phyloP scores from a whole-genome alignment of 352 stramenopile genomes.

The Phytophthora rubi region DNA sequence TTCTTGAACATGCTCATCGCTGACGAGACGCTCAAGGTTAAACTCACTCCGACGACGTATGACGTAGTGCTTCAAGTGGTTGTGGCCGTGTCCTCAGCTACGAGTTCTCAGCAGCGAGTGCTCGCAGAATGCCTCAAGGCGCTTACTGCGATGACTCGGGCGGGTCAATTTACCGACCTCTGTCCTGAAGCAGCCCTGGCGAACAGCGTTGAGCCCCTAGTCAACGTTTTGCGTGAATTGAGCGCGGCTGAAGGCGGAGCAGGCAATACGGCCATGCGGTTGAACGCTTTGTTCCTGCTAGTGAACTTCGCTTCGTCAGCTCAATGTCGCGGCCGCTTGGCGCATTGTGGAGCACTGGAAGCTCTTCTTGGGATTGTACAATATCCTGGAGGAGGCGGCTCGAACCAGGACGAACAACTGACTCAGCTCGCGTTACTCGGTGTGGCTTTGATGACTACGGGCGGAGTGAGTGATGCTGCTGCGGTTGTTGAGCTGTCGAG shows the following conservation, averaged over 20 bases:
- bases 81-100: constrained; percentile 25
- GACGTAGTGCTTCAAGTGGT: constrained; percentile 66
- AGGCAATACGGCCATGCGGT: constrained; percentile 40
- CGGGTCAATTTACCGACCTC: constrained; percentile 31
- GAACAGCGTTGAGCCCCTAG: constrained; percentile 53
- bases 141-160: constrained; percentile 57
- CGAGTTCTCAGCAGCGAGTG: constrained; percentile 33
- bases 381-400: constrained; percentile 11
- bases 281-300: constrained; percentile 70
- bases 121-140: constrained; percentile 58
- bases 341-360: constrained; percentile 49
- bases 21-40: constrained; percentile 57
- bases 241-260: constrained; percentile 5
- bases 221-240: constrained; percentile 43
- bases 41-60: constrained; percentile 66
- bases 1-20: constrained; percentile 59
- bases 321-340: constrained; percentile 52
- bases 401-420: constrained; percentile 57
- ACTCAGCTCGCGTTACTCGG: constrained; percentile 69
- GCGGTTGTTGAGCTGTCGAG: constrained; percentile 42
- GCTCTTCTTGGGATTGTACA: constrained; percentile 40
- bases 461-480: constrained; percentile 42
- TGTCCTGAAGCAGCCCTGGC: constrained; percentile 47
- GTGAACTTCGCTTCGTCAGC: constrained; percentile 67
- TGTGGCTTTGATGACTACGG: constrained; percentile 62